These are phyloP conservation scores for Miscanthus lutarioriparius DNA, from an alignment of 176 grass and related monocot species.

Conservation along the genomic window DNA sequence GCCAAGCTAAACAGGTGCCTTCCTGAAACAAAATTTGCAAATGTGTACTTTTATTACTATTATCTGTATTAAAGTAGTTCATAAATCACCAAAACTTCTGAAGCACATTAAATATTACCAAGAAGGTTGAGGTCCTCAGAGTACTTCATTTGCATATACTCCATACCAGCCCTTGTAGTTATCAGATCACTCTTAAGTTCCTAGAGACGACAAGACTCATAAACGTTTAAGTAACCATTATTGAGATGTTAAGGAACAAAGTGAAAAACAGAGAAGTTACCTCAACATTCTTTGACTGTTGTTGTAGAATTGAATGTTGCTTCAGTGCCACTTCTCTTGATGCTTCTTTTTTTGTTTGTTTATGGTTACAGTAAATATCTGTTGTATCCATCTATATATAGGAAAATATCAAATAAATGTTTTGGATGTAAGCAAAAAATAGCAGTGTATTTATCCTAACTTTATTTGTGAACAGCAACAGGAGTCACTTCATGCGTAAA, in stretches of 20 bases:
- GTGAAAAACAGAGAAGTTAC: conserved; percentile 48
- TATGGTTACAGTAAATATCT: conserved; percentile 61
- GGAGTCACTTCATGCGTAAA: conserved; percentile 1
- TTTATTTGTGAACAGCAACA: conserved; percentile 5
- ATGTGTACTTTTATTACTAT: conserved; percentile 26
- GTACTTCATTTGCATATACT: conserved; percentile 88
- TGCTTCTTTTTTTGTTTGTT: conserved; percentile 59
- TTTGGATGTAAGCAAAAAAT: conserved; percentile 30
- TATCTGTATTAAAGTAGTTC: conserved; percentile 20
- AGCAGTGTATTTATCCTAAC: not conserved
- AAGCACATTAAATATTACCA: conserved; percentile 55
- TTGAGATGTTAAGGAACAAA: conserved; percentile 10
- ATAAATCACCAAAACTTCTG: conserved; percentile 6
- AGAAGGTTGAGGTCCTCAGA: conserved; percentile 72
- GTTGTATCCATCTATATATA: conserved; percentile 59
- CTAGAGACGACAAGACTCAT: conserved; percentile 42
- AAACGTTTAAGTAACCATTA: not conserved
- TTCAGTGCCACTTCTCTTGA: conserved; percentile 62
- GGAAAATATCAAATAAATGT: conserved; percentile 32
- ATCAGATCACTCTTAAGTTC: conserved; percentile 73
- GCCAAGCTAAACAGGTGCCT: conserved; percentile 80
- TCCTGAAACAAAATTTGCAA: conserved; percentile 61
- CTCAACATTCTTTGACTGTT: conserved; percentile 80
- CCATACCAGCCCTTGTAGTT: conserved; percentile 79
- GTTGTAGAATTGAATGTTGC: conserved; percentile 67